These are phyloP conservation scores for Naegleria lovaniensis DNA, from an alignment of 208 protist species.

Conservation along the genomic window DNA sequence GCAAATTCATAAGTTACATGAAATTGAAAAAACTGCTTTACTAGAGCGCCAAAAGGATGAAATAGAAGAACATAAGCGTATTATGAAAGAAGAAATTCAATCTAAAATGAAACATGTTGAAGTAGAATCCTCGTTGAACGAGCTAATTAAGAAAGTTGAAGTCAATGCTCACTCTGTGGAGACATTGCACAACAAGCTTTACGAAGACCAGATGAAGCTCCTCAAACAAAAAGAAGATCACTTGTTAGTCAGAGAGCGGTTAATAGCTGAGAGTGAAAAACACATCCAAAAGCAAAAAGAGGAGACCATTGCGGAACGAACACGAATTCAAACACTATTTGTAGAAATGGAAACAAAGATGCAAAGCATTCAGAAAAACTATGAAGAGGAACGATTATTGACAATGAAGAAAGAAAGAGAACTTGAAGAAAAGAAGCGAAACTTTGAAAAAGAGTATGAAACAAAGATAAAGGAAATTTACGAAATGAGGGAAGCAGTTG, in stretches of 20 bases:
- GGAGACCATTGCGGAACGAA: neutral
- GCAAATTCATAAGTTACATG: neutral
- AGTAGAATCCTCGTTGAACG: neutral
- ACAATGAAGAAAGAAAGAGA: conserved; percentile 28
- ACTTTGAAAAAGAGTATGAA: conserved; percentile 23
- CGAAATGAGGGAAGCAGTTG: neutral
- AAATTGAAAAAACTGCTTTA: neutral
- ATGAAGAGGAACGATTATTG: conserved; percentile 14
- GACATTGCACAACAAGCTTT: neutral
- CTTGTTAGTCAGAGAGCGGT: neutral
- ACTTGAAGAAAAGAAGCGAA: conserved; percentile 27
- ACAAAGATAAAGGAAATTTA: conserved; percentile 16
- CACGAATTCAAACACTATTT: neutral
- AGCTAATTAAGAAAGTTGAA: conserved; percentile 26
- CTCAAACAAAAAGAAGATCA: conserved; percentile 30
- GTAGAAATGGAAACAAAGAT: conserved; percentile 30
- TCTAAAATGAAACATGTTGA: neutral
- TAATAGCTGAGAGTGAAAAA: conserved; percentile 18
- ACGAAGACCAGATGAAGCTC: conserved; percentile 20
- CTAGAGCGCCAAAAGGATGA: conserved; percentile 25
- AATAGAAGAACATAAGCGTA: conserved; percentile 13
- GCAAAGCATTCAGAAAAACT: conserved; percentile 13
- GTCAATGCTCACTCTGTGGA: neutral
- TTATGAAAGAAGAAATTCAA: neutral
- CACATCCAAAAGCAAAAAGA: conserved; percentile 18